A percentile compares a stretch with the other conserved stretches of the same genome.
Evolutionary conservation across 176 grass and related monocot species (phyloP).

Genomic region (Dactylis glomerata): DNA sequence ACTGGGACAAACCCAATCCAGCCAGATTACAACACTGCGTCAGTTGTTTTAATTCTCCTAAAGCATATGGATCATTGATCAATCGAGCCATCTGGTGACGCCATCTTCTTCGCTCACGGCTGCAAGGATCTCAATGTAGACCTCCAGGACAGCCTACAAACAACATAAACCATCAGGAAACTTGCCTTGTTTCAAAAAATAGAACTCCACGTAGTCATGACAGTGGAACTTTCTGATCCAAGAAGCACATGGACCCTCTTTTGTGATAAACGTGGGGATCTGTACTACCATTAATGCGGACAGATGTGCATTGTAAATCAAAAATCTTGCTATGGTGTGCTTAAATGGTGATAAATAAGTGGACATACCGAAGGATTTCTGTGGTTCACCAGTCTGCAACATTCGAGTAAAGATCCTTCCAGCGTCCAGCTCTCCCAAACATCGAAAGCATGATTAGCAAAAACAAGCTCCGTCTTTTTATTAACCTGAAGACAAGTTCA

Average conservation of each 20-base stretch:
- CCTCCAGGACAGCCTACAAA: constrained; percentile 59
- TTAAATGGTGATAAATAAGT: background rate
- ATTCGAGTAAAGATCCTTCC: constrained; percentile 61
- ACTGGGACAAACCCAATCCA: background rate
- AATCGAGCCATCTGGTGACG: constrained; percentile 74
- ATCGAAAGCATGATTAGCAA: constrained; percentile 81
- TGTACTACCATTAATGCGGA: background rate
- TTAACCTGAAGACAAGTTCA: constrained; percentile 54
- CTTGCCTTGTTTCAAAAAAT: too few species aligned
- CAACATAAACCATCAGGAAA: background rate
- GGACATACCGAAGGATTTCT: constrained; percentile 70
- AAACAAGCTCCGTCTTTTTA: constrained; percentile 64
- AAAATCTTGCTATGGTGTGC: background rate
- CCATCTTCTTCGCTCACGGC: constrained; percentile 80
- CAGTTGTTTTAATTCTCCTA: constrained; percentile 1
- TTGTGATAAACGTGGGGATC: background rate
- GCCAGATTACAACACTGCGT: background rate
- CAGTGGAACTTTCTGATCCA: background rate
- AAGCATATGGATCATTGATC: background rate
- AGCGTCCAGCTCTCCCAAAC: constrained; percentile 85
- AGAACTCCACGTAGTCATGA: background rate
- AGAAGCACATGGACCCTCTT: background rate
- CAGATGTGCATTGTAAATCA: background rate
- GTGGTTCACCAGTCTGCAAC: constrained; percentile 74
- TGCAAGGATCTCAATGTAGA: constrained; percentile 72